phyloP scores from a whole-genome alignment of 83 land plant species.

The Thuja plicata region DNA sequence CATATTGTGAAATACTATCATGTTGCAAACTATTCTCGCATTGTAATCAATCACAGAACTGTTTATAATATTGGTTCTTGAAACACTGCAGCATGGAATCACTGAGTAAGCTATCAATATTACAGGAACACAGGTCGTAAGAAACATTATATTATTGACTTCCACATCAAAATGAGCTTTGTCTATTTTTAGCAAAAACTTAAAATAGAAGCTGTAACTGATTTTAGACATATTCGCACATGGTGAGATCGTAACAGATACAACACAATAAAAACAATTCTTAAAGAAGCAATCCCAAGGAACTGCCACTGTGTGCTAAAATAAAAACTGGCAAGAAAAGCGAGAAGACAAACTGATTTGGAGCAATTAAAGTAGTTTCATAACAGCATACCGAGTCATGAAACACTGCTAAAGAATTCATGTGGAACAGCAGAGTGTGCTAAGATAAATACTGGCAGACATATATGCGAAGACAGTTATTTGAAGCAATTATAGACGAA shows the following conservation, averaged over 20 bases:
- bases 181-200: neutral
- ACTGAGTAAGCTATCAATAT: neutral
- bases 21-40: neutral
- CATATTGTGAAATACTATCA: neutral
- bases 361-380: neutral
- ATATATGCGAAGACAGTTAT: neutral
- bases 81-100: neutral
- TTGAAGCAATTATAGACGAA: neutral
- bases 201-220: neutral
- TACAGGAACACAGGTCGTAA: neutral
- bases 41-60: neutral
- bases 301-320: neutral
- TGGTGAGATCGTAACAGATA: neutral
- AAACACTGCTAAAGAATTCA: neutral
- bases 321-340: neutral
- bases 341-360: neutral
- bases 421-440: neutral
- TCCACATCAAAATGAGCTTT: neutral
- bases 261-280: neutral
- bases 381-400: neutral
- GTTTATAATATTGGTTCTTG: conserved; percentile 10
- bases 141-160: neutral
- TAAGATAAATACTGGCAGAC: neutral
- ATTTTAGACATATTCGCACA: neutral
- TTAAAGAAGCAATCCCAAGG: neutral